These are phyloP conservation scores for Arabidopsis suecica DNA, from an alignment of 345 rosid species.

Conservation along the genomic window DNA sequence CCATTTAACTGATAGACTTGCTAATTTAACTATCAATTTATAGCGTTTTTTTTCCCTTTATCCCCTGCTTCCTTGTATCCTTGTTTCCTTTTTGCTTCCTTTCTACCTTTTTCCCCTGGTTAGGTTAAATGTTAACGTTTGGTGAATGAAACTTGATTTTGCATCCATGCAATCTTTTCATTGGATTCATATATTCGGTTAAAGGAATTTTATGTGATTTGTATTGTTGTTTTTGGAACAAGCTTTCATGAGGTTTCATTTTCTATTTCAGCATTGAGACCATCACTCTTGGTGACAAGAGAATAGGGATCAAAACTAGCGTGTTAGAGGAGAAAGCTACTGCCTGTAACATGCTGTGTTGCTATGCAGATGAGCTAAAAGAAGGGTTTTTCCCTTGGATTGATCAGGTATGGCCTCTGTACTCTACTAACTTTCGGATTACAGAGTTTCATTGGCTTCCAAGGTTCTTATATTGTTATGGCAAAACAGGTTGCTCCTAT, in stretches of 20 bases:
- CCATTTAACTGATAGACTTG: background rate
- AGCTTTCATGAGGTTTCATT: background rate
- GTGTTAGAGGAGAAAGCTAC: conserved; percentile 72
- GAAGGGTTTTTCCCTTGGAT: conserved; percentile 71
- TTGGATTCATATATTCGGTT: background rate
- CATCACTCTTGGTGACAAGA: conserved; percentile 77
- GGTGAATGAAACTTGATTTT: background rate
- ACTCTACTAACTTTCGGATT: background rate
- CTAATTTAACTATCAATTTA: background rate
- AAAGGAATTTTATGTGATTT: background rate
- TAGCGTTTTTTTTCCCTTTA: background rate
- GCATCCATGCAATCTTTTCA: conserved; percentile 2
- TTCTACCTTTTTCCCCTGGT: background rate
- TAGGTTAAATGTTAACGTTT: background rate
- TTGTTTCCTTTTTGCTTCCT: background rate
- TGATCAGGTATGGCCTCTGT: conserved; percentile 42
- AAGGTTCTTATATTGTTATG: conserved; percentile 11
- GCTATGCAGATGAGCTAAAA: conserved; percentile 71
- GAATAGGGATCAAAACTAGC: conserved; percentile 68
- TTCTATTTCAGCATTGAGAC: conserved; percentile 66
- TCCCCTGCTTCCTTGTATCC: background rate
- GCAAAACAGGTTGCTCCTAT: conserved; percentile 65
- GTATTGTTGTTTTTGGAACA: background rate
- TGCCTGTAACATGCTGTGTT: conserved; percentile 70
- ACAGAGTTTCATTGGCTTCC: conserved; percentile 8